phyloP scores from a whole-genome alignment of 2,329 filamentous ascomycete species.

The Shiraia sp. region DNA sequence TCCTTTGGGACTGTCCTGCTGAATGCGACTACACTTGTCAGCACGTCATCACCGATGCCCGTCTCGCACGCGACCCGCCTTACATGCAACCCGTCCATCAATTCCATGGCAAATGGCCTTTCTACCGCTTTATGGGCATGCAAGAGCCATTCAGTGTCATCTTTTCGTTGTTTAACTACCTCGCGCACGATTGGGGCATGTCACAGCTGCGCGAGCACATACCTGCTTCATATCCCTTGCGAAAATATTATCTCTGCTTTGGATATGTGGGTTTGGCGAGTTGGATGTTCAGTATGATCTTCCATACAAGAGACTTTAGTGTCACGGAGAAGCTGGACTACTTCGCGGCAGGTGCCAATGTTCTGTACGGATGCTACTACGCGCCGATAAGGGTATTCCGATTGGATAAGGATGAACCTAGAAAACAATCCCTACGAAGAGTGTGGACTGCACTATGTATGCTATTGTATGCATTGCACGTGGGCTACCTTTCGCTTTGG shows the following conservation, averaged over 20 bases:
- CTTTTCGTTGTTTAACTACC: slow-evolving; percentile 90
- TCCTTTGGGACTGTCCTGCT: slow-evolving; percentile 87
- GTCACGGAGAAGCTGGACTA: slow-evolving; percentile 95
- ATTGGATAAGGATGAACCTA: slow-evolving; percentile 65
- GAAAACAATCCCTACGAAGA: slow-evolving; percentile 61
- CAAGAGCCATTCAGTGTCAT: slow-evolving; percentile 94
- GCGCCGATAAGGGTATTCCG: slow-evolving; percentile 80
- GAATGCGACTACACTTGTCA: slow-evolving; percentile 99
- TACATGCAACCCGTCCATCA: slow-evolving; percentile 75
- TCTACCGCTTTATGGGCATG: slow-evolving; percentile 84
- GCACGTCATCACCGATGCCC: slow-evolving; percentile 79
- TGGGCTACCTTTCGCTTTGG: slow-evolving; percentile 82
- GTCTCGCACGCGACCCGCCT: slow-evolving; percentile 66
- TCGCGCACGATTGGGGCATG: slow-evolving; percentile 81
- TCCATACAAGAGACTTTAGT: slow-evolving; percentile 86
- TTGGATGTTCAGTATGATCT: slow-evolving; percentile 88
- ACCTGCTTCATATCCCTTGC: slow-evolving; percentile 73
- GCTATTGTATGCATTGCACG: slow-evolving; percentile 72
- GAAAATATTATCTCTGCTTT: slow-evolving; percentile 78
- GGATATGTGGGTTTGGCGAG: slow-evolving; percentile 79
- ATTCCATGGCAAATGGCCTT: slow-evolving; percentile 99
- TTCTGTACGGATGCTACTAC: slow-evolving; percentile 91
- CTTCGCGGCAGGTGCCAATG: slow-evolving; percentile 86
- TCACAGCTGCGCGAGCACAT: slow-evolving; percentile 69
- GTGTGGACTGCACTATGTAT: slow-evolving; percentile 77